Percentiles rank a stretch among this genome's conserved stretches.
Evolutionary conservation across 1,284 basidiomycete species (phyloP).

Genomic region (Thelephora terrestris): DNA sequence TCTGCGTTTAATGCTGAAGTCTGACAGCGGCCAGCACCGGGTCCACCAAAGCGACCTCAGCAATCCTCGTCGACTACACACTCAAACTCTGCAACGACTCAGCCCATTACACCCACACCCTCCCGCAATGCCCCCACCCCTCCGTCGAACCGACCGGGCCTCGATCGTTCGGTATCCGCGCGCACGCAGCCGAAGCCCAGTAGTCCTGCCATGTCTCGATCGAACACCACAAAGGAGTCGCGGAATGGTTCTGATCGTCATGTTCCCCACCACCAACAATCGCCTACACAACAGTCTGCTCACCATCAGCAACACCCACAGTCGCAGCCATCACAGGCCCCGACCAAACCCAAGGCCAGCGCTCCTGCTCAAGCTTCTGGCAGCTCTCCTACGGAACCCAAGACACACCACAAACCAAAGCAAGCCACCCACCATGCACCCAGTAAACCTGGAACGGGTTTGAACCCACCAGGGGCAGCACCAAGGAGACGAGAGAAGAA

Average conservation of each 20-base stretch:
- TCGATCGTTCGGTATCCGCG: no score
- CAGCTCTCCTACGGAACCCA: not conserved
- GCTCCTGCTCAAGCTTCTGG: no score
- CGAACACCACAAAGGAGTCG: no score
- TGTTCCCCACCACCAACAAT: not conserved
- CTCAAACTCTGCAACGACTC: slow-evolving; percentile 15
- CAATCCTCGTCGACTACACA: slow-evolving; percentile 10
- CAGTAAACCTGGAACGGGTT: not conserved
- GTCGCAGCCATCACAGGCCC: no score
- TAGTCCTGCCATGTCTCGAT: no score
- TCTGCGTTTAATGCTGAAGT: not conserved
- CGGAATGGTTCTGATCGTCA: no score
- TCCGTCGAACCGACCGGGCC: no score
- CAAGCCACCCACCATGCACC: not conserved
- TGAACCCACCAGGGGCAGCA: slow-evolving; percentile 34
- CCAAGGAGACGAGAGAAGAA: slow-evolving; percentile 83
- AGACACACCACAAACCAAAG: not conserved
- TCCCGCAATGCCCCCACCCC: slow-evolving; percentile 32
- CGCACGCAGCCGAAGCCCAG: no score
- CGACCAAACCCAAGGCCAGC: no score
- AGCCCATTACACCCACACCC: slow-evolving; percentile 32
- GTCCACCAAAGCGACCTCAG: slow-evolving; percentile 43
- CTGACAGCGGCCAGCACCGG: slow-evolving; percentile 33
- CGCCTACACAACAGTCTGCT: not conserved
- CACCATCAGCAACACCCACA: no score